Percentiles rank a stretch among this genome's conserved stretches.
These are phyloP conservation scores for Coemansia sp. DNA, from an alignment of 192 early-diverging fungal species.

Conservation along the genomic window DNA sequence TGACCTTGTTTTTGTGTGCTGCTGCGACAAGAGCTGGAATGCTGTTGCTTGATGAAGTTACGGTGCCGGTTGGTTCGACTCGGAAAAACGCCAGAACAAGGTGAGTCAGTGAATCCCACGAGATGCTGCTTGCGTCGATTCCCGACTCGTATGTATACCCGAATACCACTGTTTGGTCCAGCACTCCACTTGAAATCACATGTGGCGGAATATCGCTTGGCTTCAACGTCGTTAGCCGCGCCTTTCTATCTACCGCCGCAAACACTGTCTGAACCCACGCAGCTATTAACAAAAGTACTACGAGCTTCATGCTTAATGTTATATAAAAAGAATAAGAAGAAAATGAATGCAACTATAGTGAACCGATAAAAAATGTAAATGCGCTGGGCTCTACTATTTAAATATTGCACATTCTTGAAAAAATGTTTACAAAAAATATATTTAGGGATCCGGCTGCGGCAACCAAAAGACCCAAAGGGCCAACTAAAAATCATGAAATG, in stretches of 20 bases:
- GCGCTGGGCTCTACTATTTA: background rate
- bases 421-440: background rate
- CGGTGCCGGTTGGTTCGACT: conserved; percentile 19
- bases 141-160: conserved; percentile 39
- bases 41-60: conserved; percentile 10
- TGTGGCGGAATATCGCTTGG: conserved; percentile 18
- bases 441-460: background rate
- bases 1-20: conserved; percentile 47
- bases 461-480: background rate
- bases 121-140: conserved; percentile 32
- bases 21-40: conserved; percentile 18
- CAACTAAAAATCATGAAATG: background rate
- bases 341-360: background rate
- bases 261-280: background rate
- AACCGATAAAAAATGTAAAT: no score
- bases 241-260: background rate
- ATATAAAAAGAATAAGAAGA: background rate
- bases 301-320: background rate
- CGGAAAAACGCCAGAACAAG: conserved; percentile 61
- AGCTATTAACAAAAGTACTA: background rate
- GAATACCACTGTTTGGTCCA: conserved; percentile 31
- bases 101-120: conserved; percentile 60
- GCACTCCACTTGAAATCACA: conserved; percentile 33
- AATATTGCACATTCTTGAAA: background rate
- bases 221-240: conserved; percentile 10